Base-by-base conservation (phyloP, 768 basidiomycete genomes). In the Pholiota molesta region DNA sequence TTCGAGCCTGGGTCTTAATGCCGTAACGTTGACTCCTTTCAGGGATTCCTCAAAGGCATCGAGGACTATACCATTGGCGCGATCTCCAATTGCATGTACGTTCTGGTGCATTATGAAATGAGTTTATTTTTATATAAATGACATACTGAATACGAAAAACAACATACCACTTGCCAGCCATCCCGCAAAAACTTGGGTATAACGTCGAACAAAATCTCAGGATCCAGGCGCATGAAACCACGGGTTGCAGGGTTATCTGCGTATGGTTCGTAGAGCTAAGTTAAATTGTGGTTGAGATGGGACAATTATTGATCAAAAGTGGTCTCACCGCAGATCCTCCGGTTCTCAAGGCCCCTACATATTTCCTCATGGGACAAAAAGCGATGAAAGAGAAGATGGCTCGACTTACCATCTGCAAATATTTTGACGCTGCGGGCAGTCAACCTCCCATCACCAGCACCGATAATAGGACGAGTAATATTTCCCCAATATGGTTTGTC, bases 131-230 rank as follows among this genome's bases (percentile, higher is more conserved):
- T 5, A 56, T 49, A 8, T 31, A 33, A 23, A 53, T 19, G n/a
- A 16, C 14, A 6, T 47, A 9, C 5, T 9, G 19, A 40, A 39
- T 14, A 37, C 21, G 42, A 44, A 42, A 35, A 35, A 8, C 35
- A 35, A 79, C 91, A 75, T 72, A 94, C 94, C 63, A 94, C 92
- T 81, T 97, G 94, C 94, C 94, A 96, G 2, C 89, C 91, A 72
- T 92, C 90, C 49, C 81, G 78, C 64, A 95, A 72, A 73, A 91
- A 95, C 59, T 78, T 81, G 5, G 85, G 84, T 59, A 95, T 86
- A 21, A 88, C 78, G 33, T 83, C 77, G 44, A 80, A 81, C 52
- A 96, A 80, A 42, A 84, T 76, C 3, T 89, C 81, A 13, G 87
- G 77, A 21, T 84, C 80, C 17, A 87, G 78, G 55, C 94, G 84